phyloP scores from a whole-genome alignment of 139 green algal species.

The Chlamydomonas schloesseri region DNA sequence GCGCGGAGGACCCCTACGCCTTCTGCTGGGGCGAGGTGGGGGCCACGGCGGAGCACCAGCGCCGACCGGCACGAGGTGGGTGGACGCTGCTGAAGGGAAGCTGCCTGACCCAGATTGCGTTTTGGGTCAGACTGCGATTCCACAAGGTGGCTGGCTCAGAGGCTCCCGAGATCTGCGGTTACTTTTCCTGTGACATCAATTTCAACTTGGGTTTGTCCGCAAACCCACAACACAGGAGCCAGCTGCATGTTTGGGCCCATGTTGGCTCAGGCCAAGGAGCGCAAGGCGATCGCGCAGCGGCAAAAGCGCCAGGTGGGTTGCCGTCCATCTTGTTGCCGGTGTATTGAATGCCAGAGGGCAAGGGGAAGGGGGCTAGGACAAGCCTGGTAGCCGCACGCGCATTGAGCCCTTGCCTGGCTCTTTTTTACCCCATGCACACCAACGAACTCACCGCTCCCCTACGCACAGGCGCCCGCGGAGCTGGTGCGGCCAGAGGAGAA shows the following conservation, averaged over 20 bases:
- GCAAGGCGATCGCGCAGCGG: conserved; percentile 25
- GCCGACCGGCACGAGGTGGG: conserved; percentile 55
- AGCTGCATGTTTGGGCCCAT: conserved; percentile 65
- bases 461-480: conserved; percentile 44
- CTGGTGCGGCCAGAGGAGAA: conserved; percentile 62
- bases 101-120: too few species aligned
- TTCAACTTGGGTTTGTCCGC: neutral
- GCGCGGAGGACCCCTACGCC: conserved; percentile 46
- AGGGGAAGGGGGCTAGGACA: too few species aligned
- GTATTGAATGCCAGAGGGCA: too few species aligned
- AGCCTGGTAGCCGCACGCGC: too few species aligned
- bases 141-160: too few species aligned
- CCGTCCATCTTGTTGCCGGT: too few species aligned
- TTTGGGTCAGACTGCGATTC: too few species aligned
- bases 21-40: conserved; percentile 74
- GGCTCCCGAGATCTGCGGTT: too few species aligned
- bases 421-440: too few species aligned
- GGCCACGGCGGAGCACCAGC: conserved; percentile 25
- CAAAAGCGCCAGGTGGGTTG: conserved; percentile 30
- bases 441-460: neutral
- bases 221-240: neutral
- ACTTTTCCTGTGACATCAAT: too few species aligned
- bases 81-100: neutral
- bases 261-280: conserved; percentile 56
- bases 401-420: too few species aligned